Percentiles rank a stretch among this genome's conserved stretches.
These are phyloP conservation scores for Saccharum officinarum DNA, from an alignment of 176 grass and related monocot genomes.

Conservation along the genomic window DNA sequence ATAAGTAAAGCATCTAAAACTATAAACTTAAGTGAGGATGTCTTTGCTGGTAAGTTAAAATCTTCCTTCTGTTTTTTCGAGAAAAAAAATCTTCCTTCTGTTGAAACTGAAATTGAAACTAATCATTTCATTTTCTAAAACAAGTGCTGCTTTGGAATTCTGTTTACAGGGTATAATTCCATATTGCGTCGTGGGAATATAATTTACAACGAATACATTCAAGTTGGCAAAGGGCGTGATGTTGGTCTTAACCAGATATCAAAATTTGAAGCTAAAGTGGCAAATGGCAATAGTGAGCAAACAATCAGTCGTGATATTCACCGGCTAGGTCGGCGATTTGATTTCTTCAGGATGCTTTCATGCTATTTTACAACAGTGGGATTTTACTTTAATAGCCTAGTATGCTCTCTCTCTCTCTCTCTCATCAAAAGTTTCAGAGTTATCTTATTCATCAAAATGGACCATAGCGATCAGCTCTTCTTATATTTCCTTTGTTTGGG, in stretches of 20 bases:
- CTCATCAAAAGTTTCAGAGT: not conserved
- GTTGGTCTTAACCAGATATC: slow-evolving; percentile 99
- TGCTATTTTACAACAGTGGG: slow-evolving; percentile 98
- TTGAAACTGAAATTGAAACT: not conserved
- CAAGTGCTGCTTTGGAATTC: slow-evolving; percentile 30
- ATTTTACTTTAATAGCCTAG: slow-evolving; percentile 96
- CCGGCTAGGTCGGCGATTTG: slow-evolving; percentile 65
- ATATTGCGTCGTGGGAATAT: slow-evolving; percentile 79
- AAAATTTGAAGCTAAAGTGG: slow-evolving; percentile 97
- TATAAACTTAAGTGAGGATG: slow-evolving; percentile 96
- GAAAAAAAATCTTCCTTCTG: not conserved
- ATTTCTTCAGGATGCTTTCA: slow-evolving; percentile 97
- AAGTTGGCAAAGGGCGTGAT: slow-evolving; percentile 96
- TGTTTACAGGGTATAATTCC: slow-evolving; percentile 84
- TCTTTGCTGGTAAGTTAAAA: slow-evolving; percentile 75
- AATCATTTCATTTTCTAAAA: slow-evolving; percentile 2
- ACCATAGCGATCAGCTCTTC: not conserved
- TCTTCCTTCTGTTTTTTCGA: not conserved
- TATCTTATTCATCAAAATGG: not conserved
- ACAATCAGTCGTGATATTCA: slow-evolving; percentile 92
- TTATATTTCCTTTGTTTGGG: not conserved
- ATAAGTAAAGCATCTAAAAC: slow-evolving; percentile 99
- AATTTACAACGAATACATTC: slow-evolving; percentile 93
- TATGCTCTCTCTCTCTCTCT: slow-evolving; percentile 32
- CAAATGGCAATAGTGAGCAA: slow-evolving; percentile 98